These are phyloP conservation scores for Porphyra umbilicalis DNA, from an alignment of 31 red algal genomes.

Conservation along the genomic window DNA sequence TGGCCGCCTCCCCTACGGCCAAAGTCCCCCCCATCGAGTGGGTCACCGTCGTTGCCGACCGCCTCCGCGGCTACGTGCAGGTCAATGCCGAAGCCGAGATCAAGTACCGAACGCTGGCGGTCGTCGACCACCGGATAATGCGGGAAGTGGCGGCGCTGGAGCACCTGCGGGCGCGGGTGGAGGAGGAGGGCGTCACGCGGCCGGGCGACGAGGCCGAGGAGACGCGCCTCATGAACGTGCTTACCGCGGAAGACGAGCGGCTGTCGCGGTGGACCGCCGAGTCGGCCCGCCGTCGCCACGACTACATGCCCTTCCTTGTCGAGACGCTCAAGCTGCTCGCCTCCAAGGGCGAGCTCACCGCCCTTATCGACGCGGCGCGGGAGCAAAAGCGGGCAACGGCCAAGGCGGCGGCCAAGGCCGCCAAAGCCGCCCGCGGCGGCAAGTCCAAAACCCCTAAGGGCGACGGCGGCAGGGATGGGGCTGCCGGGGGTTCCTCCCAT, in stretches of 20 bases:
- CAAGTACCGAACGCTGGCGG: neutral
- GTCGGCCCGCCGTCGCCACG: neutral
- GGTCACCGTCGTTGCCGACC: neutral
- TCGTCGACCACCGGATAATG: neutral
- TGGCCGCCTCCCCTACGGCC: neutral
- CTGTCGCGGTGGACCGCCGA: neutral
- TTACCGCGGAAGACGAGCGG: neutral
- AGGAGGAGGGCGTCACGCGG: neutral
- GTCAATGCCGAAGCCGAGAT: neutral
- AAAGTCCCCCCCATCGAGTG: no score
- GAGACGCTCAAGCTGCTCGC: constrained; percentile 8
- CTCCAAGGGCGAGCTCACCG: constrained; percentile 4
- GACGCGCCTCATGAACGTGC: neutral
- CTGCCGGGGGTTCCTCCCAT: neutral
- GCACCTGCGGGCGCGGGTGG: neutral
- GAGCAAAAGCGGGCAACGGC: neutral
- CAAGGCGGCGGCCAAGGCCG: constrained; percentile 7
- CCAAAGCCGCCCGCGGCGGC: neutral
- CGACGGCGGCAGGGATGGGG: neutral
- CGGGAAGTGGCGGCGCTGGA: neutral
- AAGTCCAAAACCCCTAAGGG: neutral
- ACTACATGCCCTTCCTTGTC: constrained; percentile 4
- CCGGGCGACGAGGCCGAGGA: neutral
- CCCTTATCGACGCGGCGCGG: neutral
- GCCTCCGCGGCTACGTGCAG: neutral